Percentiles rank a stretch among this genome's conserved stretches.
phyloP scores from a whole-genome alignment of 345 rosid genomes.

The Sapria himalayana region DNA sequence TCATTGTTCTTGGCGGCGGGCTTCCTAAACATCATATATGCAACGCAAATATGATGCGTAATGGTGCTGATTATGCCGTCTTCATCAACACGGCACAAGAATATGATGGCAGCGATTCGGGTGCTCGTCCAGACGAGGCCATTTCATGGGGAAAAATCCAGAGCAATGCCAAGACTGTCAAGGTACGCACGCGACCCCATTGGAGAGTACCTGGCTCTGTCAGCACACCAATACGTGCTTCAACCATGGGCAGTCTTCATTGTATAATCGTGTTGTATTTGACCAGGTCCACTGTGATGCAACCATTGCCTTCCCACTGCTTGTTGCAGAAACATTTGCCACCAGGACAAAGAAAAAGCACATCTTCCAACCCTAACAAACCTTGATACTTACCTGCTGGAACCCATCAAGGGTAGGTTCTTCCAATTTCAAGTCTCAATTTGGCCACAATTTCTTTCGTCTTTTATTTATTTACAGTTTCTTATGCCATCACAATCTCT shows the following conservation, averaged over 20 bases:
- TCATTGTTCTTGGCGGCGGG: constrained; percentile 86
- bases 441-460: too few relatives aligned
- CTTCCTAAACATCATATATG: constrained; percentile 91
- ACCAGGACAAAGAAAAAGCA: constrained; percentile 23
- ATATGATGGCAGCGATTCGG: constrained; percentile 94
- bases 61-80: constrained; percentile 78
- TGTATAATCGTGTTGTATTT: too few relatives aligned
- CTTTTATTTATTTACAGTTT: too few relatives aligned
- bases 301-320: constrained; percentile 76
- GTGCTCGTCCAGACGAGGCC: constrained; percentile 91
- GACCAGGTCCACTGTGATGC: constrained; percentile 85
- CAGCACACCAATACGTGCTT: too few relatives aligned
- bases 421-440: too few relatives aligned
- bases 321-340: constrained; percentile 91
- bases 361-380: too few relatives aligned
- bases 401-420: too few relatives aligned
- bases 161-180: constrained; percentile 61
- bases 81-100: constrained; percentile 86
- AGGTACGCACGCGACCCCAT: constrained; percentile 28
- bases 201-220: too few relatives aligned
- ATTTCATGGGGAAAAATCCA: constrained; percentile 90
- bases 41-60: constrained; percentile 95
- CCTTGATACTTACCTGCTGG: too few relatives aligned
- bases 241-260: too few relatives aligned
- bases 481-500: too few relatives aligned